A percentile compares a stretch with the other conserved stretches of the same genome.
These are phyloP conservation scores for Aleurites moluccanus DNA, from an alignment of 441 rosid species.

Conservation along the genomic window DNA sequence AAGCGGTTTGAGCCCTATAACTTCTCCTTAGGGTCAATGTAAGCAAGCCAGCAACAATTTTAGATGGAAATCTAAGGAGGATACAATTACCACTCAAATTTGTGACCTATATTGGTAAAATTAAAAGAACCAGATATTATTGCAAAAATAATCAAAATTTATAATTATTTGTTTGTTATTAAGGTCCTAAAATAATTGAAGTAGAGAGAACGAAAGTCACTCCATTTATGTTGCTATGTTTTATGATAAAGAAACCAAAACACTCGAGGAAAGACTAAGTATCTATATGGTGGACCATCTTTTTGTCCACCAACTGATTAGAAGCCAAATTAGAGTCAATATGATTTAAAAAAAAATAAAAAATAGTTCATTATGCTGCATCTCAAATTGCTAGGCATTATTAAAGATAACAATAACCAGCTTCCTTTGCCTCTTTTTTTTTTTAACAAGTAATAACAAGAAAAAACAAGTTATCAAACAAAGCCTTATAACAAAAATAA, in stretches of 20 bases:
- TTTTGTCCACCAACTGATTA: background rate
- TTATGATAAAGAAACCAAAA: background rate
- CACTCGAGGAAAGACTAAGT: background rate
- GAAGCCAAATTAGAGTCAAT: background rate
- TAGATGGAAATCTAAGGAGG: background rate
- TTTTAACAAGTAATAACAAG: background rate
- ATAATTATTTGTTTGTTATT: background rate
- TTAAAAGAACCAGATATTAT: background rate
- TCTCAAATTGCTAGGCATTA: too few relatives aligned
- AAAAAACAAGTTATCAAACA: background rate
- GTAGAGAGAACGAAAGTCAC: background rate
- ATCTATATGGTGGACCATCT: background rate
- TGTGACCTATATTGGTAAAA: background rate
- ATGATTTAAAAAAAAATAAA: too few relatives aligned
- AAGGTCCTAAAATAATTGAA: background rate
- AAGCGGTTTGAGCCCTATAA: background rate
- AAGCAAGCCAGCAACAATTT: background rate
- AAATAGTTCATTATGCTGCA: background rate
- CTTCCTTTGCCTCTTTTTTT: background rate
- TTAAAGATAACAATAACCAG: background rate
- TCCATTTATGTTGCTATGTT: background rate
- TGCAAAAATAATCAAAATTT: background rate
- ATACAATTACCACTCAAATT: background rate
- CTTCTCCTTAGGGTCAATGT: background rate
- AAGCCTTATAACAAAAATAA: background rate